Evolutionary conservation across 805 yeast species (phyloP).

Genomic region (Geotrichum ghanense): DNA sequence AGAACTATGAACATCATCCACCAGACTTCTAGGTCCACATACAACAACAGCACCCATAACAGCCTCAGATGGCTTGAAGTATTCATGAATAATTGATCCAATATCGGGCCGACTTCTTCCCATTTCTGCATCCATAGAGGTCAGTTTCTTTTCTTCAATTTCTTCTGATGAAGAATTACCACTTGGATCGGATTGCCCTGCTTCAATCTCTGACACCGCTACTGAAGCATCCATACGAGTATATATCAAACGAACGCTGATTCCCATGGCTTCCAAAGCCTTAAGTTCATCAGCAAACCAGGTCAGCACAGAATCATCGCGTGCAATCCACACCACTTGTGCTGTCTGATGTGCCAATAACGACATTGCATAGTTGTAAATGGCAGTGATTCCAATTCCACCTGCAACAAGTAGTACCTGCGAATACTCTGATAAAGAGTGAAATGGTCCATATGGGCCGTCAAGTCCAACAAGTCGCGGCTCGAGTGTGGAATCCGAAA

Average conservation of each 20-base stretch:
- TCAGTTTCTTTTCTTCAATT: background rate
- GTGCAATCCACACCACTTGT: slow-evolving; percentile 23
- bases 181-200: background rate
- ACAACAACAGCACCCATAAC: slow-evolving; percentile 39
- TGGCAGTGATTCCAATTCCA: slow-evolving; percentile 51
- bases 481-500: background rate
- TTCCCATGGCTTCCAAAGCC: slow-evolving; percentile 11
- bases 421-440: slow-evolving; percentile 30
- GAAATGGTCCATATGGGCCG: slow-evolving; percentile 49
- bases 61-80: slow-evolving; percentile 17
- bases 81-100: background rate
- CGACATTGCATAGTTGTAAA: slow-evolving; percentile 37
- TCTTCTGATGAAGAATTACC: background rate
- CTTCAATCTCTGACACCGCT: slow-evolving; percentile 21
- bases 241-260: slow-evolving; percentile 7
- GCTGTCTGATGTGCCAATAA: slow-evolving; percentile 11
- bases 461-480: slow-evolving; percentile 33
- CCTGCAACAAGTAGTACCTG: slow-evolving; percentile 38
- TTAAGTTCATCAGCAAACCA: slow-evolving; percentile 23
- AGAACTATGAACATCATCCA: slow-evolving; percentile 41
- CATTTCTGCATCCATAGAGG: background rate
- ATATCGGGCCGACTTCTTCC: background rate
- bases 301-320: slow-evolving; percentile 17
- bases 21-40: slow-evolving; percentile 54
- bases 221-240: slow-evolving; percentile 20